Conservation (phyloP, 805 yeast genomes). For the Torulaspora quercuum region DNA sequence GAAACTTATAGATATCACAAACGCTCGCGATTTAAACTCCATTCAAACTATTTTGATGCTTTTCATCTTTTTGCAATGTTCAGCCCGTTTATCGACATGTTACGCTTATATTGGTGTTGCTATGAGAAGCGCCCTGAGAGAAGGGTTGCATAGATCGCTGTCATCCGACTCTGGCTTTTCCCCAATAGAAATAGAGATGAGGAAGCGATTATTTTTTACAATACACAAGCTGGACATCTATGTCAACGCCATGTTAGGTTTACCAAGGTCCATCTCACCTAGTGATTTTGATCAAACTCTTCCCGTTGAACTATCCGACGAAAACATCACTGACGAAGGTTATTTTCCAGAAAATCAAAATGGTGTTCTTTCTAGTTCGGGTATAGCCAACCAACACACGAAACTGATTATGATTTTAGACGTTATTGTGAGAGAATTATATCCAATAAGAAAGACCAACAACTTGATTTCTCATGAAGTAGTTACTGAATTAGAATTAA, state of each 20-base stretch:
- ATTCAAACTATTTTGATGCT: conserved; percentile 86
- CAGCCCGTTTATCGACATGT: conserved; percentile 85
- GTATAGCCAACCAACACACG: conserved; percentile 82
- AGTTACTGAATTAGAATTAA: conserved; percentile 68
- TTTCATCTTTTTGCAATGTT: conserved; percentile 81
- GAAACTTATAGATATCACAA: conserved; percentile 78
- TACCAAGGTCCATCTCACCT: conserved; percentile 72
- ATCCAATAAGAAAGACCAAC: conserved; percentile 48
- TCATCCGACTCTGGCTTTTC: conserved; percentile 45
- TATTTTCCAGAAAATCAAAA: conserved; percentile 27
- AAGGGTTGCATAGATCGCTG: conserved; percentile 77
- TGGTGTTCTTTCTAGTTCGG: conserved; percentile 36
- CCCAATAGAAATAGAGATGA: conserved; percentile 76
- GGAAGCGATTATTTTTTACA: conserved; percentile 84
- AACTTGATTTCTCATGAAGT: conserved; percentile 38
- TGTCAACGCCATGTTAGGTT: conserved; percentile 82
- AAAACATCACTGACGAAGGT: conserved; percentile 66
- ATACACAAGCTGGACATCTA: conserved; percentile 88
- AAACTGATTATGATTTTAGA: conserved; percentile 65
- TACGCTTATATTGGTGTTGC: conserved; percentile 91
- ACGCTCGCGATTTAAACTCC: conserved; percentile 75
- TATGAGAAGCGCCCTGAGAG: conserved; percentile 75
- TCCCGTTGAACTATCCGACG: conserved; percentile 83
- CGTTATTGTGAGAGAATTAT: conserved; percentile 65
- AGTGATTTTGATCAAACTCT: conserved; percentile 85